Conservation (phyloP, 2,329 filamentous ascomycete species). For the Arthrinium phaeospermum region DNA sequence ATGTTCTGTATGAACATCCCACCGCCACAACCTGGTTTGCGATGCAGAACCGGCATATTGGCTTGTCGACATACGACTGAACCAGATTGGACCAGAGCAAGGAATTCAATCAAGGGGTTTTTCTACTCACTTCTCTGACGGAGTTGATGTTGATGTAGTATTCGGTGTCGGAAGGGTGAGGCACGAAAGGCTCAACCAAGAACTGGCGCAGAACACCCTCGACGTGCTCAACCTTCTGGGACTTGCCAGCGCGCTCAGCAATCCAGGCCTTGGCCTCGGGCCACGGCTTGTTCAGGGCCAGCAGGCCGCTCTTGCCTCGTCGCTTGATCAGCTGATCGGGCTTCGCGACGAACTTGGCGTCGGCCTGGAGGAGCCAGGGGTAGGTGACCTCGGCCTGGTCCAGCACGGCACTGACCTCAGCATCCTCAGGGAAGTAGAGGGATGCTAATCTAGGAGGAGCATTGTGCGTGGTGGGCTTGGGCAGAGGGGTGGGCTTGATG, state of each 20-base stretch:
- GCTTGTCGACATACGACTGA: not conserved
- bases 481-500: conserved; percentile 97
- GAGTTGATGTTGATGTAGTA: conserved; percentile 99
- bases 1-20: too few species aligned
- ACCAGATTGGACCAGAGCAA: too few species aligned
- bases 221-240: conserved; percentile 90
- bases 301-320: conserved; percentile 96
- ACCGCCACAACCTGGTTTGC: conserved; percentile 24
- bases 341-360: conserved; percentile 96
- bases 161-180: conserved; percentile 92
- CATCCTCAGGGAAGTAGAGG: conserved; percentile 90
- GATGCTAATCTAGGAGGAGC: conserved; percentile 87
- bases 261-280: conserved; percentile 93
- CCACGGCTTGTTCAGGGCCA: conserved; percentile 98
- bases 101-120: not conserved
- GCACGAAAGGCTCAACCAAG: conserved; percentile 97
- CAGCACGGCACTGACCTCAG: conserved; percentile 81
- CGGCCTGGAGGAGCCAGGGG: conserved; percentile 87
- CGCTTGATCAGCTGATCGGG: conserved; percentile 99
- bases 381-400: conserved; percentile 96
- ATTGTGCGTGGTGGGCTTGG: conserved; percentile 85
- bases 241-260: conserved; percentile 88
- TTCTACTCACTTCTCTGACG: conserved; percentile 88
- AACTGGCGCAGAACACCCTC: conserved; percentile 91
- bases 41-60: conserved; percentile 29